Evolutionary conservation across 805 yeast species (phyloP), one percentile per base, ranked within the genome.

Genomic region (Lipomyces lipofer): DNA sequence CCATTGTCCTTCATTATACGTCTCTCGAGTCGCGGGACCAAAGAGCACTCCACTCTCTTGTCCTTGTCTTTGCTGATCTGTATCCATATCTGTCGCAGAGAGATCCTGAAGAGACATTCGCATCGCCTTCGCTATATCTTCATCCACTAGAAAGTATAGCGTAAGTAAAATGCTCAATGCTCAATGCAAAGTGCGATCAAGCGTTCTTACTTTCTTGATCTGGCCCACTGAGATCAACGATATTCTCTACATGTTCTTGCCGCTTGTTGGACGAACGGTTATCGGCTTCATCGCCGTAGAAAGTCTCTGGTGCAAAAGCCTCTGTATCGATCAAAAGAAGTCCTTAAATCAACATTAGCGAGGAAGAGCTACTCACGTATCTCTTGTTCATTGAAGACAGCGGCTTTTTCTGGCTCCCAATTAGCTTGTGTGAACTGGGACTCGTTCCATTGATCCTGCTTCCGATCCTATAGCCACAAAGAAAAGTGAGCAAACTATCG

Each of bases 1-100:
- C 68, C 68, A 64, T 39, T 56, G 51, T 2, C 44, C 36, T 1
- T 64, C 33, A 33, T 66, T 63, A 46, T 66, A 66, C 24, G 48
- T 32, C 8, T 52, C 63, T 40, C 50, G 44, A 12, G 56, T 58
- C 3, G 67, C 67, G 5, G 66, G 65, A 5, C 63, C 58, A 33
- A 66, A 60, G n/a, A 44, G 43, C 15, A 40, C 50, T 4, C 66
- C 67, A 7, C 54, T 40, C 46, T 64, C 63, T 43, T 64, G 67
- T 19, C 46, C 56, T 21, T 43, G 50, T 22, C 12, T 36, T 4
- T 36, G n/a, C 28, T 15, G 39, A n/a, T 38, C 52, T 8, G 30
- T 24, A 12, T 29, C 52, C 38, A 42, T 21, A 12, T 36, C 47
- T 10, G 46, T 24, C 8, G 44, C 44, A n/a, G 51, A 33, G 13